Evolutionary conservation across 2,329 filamentous ascomycete genomes (phyloP).

Genomic region (Coniochaeta hoffmannii): DNA sequence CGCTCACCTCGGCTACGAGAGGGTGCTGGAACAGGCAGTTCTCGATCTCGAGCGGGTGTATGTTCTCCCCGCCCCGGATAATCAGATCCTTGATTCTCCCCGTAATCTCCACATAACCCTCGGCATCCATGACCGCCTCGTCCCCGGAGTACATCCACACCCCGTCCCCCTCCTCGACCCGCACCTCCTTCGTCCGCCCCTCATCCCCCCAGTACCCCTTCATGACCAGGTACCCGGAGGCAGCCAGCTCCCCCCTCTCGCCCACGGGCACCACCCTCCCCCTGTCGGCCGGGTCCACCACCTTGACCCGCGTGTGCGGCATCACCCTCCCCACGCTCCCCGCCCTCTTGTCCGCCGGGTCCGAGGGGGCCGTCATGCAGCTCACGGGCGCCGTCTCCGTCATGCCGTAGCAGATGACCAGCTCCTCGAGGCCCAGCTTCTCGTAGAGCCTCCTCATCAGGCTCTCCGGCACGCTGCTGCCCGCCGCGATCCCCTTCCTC

Average conservation of each 20-base stretch:
- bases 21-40: constrained; percentile 73
- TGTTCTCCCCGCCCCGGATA: constrained; percentile 92
- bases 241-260: constrained; percentile 71
- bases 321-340: constrained; percentile 72
- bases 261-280: constrained; percentile 52
- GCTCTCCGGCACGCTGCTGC: constrained; percentile 73
- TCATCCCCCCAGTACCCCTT: constrained; percentile 81
- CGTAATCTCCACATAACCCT: constrained; percentile 84
- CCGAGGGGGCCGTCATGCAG: constrained; percentile 74
- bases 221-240: constrained; percentile 84
- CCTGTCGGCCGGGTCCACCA: constrained; percentile 64
- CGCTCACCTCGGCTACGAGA: constrained; percentile 65
- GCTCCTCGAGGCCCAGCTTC: constrained; percentile 66
- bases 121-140: constrained; percentile 74
- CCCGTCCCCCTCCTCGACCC: constrained; percentile 39
- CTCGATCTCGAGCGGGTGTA: constrained; percentile 88
- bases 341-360: constrained; percentile 66
- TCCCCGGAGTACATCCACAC: constrained; percentile 92
- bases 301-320: constrained; percentile 70
- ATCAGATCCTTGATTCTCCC: constrained; percentile 93
- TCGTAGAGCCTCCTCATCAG: constrained; percentile 72
- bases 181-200: constrained; percentile 59
- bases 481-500: constrained; percentile 86
- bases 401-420: constrained; percentile 96
- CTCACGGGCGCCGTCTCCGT: constrained; percentile 77